Base-by-base conservation (phyloP, 352 stramenopile species). In the Globisporangium spinosum region DNA sequence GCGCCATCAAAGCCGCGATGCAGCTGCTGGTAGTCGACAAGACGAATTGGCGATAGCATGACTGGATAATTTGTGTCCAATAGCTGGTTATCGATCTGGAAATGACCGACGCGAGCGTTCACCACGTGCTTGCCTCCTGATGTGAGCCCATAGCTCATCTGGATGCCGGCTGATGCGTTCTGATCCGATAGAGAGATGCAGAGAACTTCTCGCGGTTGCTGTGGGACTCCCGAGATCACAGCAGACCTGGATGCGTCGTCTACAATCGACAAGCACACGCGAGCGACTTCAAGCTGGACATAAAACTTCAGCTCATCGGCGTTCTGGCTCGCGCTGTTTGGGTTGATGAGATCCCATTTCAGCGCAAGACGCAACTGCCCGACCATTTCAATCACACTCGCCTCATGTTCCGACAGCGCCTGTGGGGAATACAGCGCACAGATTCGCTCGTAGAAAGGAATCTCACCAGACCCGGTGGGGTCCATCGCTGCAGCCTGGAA, bases 71-170 rank as follows among this genome's bases (percentile, higher is more conserved):
- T 93, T 12, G 88, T 94, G 38, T 94, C 88, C 0, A 94, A 61
- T 25, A 95, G 71, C 65, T 95, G 88, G 55, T 94, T 95, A 71
- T 95, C 88, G 29, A 95, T 76, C 68, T 95, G 88, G 59, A 94
- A 78, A 68, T 95, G 88, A 1, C 84, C 85, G 8, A 95, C 68
- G 0, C 85, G 76, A 15, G 84, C 80, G 60, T 95, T 95, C 22
- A 94, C 65, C 23, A 95, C 84, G 56, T 95, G 83, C 25, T 88
- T 83, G 23, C 78, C 82, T 55, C 89, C 85, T 1, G 82, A 84
- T 4, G 91, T 82, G 38, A 84, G 68, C 0, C 78, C 85, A 60
- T 92, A 95, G 64, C 82, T 91, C 49, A 94, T 58, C 68, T 94
- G 84, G 62, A 95, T 83, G 8, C 87, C 87, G 15, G 82, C 79